Evolutionary conservation across 169 alveolate species (phyloP), one percentile per base, ranked within the genome.

Genomic region (Babesia ovis): DNA sequence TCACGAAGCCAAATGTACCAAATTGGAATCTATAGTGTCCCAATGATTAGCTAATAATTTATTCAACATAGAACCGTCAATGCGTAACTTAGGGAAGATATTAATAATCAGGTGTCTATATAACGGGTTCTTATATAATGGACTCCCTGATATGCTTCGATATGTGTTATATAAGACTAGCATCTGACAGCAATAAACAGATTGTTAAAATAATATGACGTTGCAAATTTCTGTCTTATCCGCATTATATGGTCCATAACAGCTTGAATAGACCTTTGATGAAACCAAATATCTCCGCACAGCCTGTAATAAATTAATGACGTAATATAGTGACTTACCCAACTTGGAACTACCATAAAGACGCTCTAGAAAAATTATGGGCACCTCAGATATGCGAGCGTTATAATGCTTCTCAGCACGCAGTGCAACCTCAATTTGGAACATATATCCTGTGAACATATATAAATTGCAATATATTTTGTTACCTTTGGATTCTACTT

Each of bases 331-430:
- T 11, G 2, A 32, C 84, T 16, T 34, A 80, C 88, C 97, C 23
- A 98, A 85, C 83, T 98, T 98, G 22, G 98, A 92, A 66, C 89
- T 91, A 45, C 99, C 99, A 85, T 90, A 96, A 5, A 98, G 79
- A 77, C 99, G 90, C 77, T 98, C 99, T 27, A 95, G 96, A 89
- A 98, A 98, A 35, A 96, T 91, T 37, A 97, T 97, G 4, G 99
- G 99, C 22, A 96, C 97, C 84, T 98, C 99, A 43, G 93, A 98
- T 66, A 98, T 92, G 35, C 81, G 76, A 56, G 86, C 93, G 45
- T 84, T 84, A 27, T 95, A 95, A 51, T 74, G 73, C 79, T 89
- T 91, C 46, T 91, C 81, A 27, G 99, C 98, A 74, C 98, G 92
- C 35, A 94, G 94, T 43, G 95, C 92, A 34, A 95, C 94, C 85